Percentiles rank a stretch among this genome's conserved stretches.
phyloP scores from a whole-genome alignment of 139 green algal genomes.

The Dunaliella sp. region DNA sequence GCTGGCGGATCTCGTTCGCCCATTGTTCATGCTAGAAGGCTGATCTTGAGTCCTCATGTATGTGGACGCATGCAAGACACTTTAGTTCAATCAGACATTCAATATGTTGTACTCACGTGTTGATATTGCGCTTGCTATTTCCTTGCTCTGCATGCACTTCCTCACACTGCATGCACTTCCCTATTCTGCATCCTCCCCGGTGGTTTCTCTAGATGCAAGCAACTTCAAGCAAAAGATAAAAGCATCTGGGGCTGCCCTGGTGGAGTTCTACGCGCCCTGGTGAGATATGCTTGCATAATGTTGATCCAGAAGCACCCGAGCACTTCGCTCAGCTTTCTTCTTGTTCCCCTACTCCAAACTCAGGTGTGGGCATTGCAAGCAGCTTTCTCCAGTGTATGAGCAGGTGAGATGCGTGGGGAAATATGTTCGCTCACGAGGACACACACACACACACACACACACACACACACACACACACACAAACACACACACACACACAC shows the following conservation, averaged over 20 bases:
- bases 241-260: slow-evolving; percentile 36
- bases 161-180: background rate
- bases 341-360: too few relatives aligned
- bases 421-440: background rate
- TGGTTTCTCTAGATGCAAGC: slow-evolving; percentile 33
- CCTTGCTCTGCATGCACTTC: too few relatives aligned
- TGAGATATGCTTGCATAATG: background rate
- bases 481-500: too few relatives aligned
- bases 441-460: background rate
- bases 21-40: too few relatives aligned
- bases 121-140: too few relatives aligned
- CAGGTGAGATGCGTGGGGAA: background rate
- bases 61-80: too few relatives aligned
- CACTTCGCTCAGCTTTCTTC: background rate
- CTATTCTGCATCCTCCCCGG: slow-evolving; percentile 15
- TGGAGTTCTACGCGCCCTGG: slow-evolving; percentile 67
- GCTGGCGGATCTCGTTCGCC: too few relatives aligned
- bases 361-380: slow-evolving; percentile 71
- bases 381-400: slow-evolving; percentile 16
- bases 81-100: too few relatives aligned
- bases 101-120: too few relatives aligned
- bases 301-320: background rate
- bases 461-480: too few relatives aligned
- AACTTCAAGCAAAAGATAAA: slow-evolving; percentile 58
- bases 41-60: too few relatives aligned